Conservation (phyloP, 148 eudicot species). For the Spergularia marina region DNA sequence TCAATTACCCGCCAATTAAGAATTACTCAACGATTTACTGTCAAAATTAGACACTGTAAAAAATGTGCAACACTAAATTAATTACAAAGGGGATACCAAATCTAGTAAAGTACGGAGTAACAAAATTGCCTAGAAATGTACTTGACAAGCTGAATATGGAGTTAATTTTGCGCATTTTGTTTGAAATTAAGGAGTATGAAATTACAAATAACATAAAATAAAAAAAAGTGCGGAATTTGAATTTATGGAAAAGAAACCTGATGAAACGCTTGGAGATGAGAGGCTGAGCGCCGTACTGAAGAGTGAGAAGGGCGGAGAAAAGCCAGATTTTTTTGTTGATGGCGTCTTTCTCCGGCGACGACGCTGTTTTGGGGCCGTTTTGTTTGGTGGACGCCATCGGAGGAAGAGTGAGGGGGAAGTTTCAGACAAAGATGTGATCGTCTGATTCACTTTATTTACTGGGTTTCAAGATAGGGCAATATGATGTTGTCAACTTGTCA, state of each 20-base stretch:
- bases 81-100: neutral
- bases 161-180: neutral
- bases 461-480: too few species aligned
- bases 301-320: conserved; percentile 57
- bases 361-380: conserved; percentile 15
- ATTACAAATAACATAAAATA: neutral
- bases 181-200: neutral
- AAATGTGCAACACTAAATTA: neutral
- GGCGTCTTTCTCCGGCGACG: conserved; percentile 7
- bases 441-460: too few species aligned
- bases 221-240: neutral
- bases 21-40: neutral
- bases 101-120: neutral
- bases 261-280: conserved; percentile 73
- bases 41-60: too few species aligned
- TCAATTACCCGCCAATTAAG: neutral
- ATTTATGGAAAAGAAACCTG: conserved; percentile 30
- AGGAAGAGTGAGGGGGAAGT: conserved; percentile 2
- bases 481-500: too few species aligned
- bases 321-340: conserved; percentile 38
- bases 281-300: conserved; percentile 79
- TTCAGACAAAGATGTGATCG: too few species aligned
- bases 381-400: conserved; percentile 36
- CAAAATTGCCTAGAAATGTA: neutral
- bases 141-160: neutral